These are phyloP conservation scores for Colletotrichum sp. DNA, from an alignment of 2,329 filamentous ascomycete species.

Conservation along the genomic window DNA sequence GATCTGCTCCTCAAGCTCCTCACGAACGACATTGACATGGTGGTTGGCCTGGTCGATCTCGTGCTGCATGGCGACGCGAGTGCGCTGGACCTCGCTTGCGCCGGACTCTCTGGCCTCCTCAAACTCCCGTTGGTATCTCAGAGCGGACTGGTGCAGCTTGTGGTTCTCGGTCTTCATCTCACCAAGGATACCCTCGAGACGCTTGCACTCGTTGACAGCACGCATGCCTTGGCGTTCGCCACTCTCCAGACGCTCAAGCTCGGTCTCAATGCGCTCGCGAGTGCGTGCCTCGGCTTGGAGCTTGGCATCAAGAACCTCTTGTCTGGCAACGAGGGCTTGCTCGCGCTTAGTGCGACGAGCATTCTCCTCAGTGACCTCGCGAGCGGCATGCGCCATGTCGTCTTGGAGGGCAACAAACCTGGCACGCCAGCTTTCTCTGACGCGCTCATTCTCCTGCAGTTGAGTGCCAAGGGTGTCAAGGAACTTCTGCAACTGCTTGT, in stretches of 20 bases:
- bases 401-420: conserved; percentile 88
- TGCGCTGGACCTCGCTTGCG: conserved; percentile 80
- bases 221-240: conserved; percentile 70
- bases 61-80: conserved; percentile 76
- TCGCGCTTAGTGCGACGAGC: conserved; percentile 79
- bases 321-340: conserved; percentile 77
- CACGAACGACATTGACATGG: conserved; percentile 82
- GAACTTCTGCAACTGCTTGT: conserved; percentile 76
- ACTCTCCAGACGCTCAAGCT: conserved; percentile 68
- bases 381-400: conserved; percentile 81
- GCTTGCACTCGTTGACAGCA: conserved; percentile 66
- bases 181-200: conserved; percentile 58
- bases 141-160: conserved; percentile 71
- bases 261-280: conserved; percentile 68
- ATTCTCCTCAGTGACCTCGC: conserved; percentile 84
- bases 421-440: conserved; percentile 81
- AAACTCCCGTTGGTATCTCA: conserved; percentile 80
- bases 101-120: conserved; percentile 83
- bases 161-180: conserved; percentile 71
- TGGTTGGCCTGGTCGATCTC: conserved; percentile 86
- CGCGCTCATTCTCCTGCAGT: conserved; percentile 83
- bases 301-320: conserved; percentile 79
- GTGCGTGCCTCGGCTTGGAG: conserved; percentile 77
- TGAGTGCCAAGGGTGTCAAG: conserved; percentile 78
- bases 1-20: conserved; percentile 83